These are phyloP conservation scores for Pseudotsuga menziesii DNA, from an alignment of 75 land plant genomes.

Conservation along the genomic window DNA sequence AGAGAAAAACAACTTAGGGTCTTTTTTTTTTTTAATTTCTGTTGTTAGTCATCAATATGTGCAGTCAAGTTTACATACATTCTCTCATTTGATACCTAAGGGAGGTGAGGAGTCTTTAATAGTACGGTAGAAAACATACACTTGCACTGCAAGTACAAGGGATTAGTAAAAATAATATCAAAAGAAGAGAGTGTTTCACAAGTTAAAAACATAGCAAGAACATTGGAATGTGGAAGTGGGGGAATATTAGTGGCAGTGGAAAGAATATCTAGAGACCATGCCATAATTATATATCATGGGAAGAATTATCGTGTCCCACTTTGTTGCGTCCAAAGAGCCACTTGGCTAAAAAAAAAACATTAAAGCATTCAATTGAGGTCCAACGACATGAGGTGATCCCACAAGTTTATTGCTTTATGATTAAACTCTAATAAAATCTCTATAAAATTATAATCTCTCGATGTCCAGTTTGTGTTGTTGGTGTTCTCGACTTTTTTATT, in stretches of 20 bases:
- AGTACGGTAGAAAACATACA: conserved; percentile 80
- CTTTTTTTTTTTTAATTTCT: conserved; percentile 8
- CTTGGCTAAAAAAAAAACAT: conserved; percentile 58
- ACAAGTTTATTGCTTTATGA: too few species aligned
- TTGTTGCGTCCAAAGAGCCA: conserved; percentile 49
- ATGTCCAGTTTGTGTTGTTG: neutral
- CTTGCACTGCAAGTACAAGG: conserved; percentile 72
- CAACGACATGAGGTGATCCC: conserved; percentile 67
- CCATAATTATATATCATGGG: conserved; percentile 68
- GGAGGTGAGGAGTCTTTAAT: conserved; percentile 72
- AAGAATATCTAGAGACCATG: conserved; percentile 61
- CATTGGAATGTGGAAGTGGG: conserved; percentile 83
- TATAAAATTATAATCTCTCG: neutral
- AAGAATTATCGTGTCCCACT: conserved; percentile 64
- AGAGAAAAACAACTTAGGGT: neutral
- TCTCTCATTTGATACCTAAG: conserved; percentile 29
- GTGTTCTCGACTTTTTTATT: neutral
- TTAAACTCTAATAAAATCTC: too few species aligned
- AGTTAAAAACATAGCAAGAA: conserved; percentile 57
- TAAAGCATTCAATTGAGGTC: conserved; percentile 59
- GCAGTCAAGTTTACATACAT: conserved; percentile 1
- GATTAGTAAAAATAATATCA: conserved; percentile 60
- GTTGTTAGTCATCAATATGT: neutral
- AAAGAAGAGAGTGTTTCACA: conserved; percentile 41
- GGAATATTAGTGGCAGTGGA: conserved; percentile 57